Base-by-base conservation (phyloP, 805 yeast genomes). In the Saturnispora bothae region DNA sequence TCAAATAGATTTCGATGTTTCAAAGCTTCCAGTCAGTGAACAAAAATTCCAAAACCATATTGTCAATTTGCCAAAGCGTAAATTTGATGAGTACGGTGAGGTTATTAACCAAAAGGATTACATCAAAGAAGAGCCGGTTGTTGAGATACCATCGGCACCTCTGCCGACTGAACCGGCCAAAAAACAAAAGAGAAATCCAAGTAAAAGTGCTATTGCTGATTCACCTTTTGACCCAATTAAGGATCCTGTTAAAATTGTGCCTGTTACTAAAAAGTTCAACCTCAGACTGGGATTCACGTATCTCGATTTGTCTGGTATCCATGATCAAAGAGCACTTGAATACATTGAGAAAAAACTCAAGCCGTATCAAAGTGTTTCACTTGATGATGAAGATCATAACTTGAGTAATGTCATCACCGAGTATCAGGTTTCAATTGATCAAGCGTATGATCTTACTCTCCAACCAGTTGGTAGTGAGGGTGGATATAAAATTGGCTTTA, bases 21-120 rank as follows among this genome's bases (percentile, higher is more conserved):
- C 70, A 22, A 63, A 64, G 5, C 65, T 67, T 27, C 60, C 56
- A 50, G 72, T 65, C 56, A 71, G 52, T 57, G 68, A 65, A 56
- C 72, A 68, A 31, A 79, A 82, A 83, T 92, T 89, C 52, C 97
- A 95, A 10, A 81, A 10, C 5, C 28, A 26, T n/a, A 7, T n/a
- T 8, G 6, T 64, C 48, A 61, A 73, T 28, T 69, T 71, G 1
- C 69, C 66, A 22, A 72, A 73, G 48, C 62, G 70, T 18, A 74
- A 81, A 46, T 62, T 68, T 33, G 97, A 92, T 53, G 96, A 89
- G 47, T 92, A 89, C 56, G 99, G 99, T 22, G 78, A 75, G 40
- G 60, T 78, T 2, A 76, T 88, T 16, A 77, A 79, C 44, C 69
- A 69, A 31, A 71, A 74, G 28, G 80, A 78, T 48, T 81, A 78